Percentiles rank a stretch among this genome's conserved stretches.
Conservation (phyloP, 345 rosid genomes). For the Eucalyptus sp. region DNA sequence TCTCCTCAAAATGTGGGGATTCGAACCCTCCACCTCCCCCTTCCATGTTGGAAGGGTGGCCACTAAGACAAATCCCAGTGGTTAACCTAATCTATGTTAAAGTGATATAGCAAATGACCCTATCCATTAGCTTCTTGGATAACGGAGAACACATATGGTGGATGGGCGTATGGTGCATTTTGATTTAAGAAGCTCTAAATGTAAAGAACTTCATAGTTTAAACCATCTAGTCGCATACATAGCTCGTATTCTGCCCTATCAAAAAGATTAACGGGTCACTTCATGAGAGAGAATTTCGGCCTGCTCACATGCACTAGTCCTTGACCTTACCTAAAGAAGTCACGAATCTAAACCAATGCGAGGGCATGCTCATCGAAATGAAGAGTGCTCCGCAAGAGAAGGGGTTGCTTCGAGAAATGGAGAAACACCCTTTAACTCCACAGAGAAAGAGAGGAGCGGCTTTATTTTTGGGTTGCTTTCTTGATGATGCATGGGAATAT, state of each 20-base stretch:
- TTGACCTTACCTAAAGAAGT: background rate
- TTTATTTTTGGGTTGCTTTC: background rate
- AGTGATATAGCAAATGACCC: background rate
- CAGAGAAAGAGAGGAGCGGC: background rate
- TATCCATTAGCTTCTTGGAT: background rate
- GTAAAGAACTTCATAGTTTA: background rate
- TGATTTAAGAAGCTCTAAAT: background rate
- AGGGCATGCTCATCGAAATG: background rate
- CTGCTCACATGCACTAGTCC: background rate
- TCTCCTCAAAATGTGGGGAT: too few species aligned
- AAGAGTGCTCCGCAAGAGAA: background rate
- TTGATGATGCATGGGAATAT: background rate
- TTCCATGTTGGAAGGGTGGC: too few species aligned
- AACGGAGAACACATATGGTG: background rate
- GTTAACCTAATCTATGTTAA: background rate
- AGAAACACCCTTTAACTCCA: background rate
- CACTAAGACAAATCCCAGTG: too few species aligned
- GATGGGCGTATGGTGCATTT: background rate
- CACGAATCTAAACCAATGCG: background rate
- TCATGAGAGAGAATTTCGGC: background rate
- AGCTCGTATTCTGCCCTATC: background rate
- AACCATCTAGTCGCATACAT: background rate
- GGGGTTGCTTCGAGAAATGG: background rate
- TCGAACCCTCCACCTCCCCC: too few species aligned
- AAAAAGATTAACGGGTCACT: background rate